phyloP scores from a whole-genome alignment of 192 early-diverging fungal genomes.

The Coemansia sp. region DNA sequence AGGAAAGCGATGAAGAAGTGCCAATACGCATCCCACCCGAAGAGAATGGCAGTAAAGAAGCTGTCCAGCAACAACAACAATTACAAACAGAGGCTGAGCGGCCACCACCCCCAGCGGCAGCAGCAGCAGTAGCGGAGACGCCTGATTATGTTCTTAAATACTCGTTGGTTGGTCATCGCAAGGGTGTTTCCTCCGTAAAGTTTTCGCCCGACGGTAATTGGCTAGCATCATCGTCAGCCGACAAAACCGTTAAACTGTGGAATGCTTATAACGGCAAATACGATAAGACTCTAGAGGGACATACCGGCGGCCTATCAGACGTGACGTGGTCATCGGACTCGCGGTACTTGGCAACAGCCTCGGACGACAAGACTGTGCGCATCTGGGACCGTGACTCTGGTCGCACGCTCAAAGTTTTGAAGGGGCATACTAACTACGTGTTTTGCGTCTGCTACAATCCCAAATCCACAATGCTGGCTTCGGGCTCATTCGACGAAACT shows the following conservation, averaged over 20 bases:
- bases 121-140: conserved; percentile 39
- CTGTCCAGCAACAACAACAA: not conserved
- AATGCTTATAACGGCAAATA: conserved; percentile 79
- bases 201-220: conserved; percentile 98
- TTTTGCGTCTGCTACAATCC: conserved; percentile 99
- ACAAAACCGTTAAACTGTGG: conserved; percentile 96
- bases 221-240: conserved; percentile 89
- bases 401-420: conserved; percentile 73
- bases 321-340: conserved; percentile 97
- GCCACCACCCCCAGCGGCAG: conserved; percentile 8
- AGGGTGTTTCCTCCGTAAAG: conserved; percentile 93
- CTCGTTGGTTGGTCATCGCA: conserved; percentile 92
- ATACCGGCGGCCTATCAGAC: conserved; percentile 93
- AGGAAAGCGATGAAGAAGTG: not conserved
- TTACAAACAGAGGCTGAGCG: not conserved
- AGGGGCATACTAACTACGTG: conserved; percentile 96
- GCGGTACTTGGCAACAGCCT: conserved; percentile 81
- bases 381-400: conserved; percentile 88
- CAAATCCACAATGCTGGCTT: conserved; percentile 90
- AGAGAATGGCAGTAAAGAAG: not conserved
- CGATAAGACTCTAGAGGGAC: conserved; percentile 86
- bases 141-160: conserved; percentile 88
- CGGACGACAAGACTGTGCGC: conserved; percentile 94
- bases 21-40: not conserved
- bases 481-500: conserved; percentile 97